phyloP scores from a whole-genome alignment of 768 basidiomycete genomes.

The Strobilomyces dryophilus region DNA sequence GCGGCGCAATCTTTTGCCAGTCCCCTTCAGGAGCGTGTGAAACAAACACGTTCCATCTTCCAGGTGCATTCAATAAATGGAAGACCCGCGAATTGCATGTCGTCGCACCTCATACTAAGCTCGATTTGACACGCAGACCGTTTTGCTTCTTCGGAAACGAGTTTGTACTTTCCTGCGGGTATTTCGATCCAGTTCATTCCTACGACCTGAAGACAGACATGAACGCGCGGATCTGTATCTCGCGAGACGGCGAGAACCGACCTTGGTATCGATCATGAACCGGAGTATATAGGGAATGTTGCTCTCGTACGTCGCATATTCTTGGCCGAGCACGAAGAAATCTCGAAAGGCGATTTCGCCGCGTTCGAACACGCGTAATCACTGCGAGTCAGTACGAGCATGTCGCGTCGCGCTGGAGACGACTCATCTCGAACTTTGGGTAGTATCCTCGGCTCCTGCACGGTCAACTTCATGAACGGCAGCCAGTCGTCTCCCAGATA shows the following conservation, averaged over 20 bases:
- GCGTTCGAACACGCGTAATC: constrained; percentile 64
- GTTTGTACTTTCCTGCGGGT: constrained; percentile 72
- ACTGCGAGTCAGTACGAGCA: constrained; percentile 18
- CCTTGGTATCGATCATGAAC: constrained; percentile 98
- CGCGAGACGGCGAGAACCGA: constrained; percentile 23
- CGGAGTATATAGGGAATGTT: constrained; percentile 89
- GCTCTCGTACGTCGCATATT: constrained; percentile 81
- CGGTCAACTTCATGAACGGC: constrained; percentile 82
- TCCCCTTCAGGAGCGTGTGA: constrained; percentile 89
- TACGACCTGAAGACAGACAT: constrained; percentile 55
- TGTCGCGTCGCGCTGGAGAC: not conserved
- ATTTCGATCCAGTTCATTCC: constrained; percentile 99
- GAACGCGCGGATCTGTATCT: not conserved
- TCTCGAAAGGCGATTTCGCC: constrained; percentile 67
- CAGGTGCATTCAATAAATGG: constrained; percentile 2
- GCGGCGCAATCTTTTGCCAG: constrained; percentile 90
- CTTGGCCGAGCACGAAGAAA: constrained; percentile 45
- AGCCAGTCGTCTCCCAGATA: constrained; percentile 78
- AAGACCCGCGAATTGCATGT: not conserved
- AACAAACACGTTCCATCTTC: constrained; percentile 78
- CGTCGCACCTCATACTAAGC: constrained; percentile 62
- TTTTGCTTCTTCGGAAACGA: constrained; percentile 54
- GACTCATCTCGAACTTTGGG: constrained; percentile 92
- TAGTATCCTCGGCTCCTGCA: constrained; percentile 66
- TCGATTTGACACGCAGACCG: constrained; percentile 89